A percentile compares a stretch with the other conserved stretches of the same genome.
Evolutionary conservation across 2,329 filamentous ascomycete genomes (phyloP).

Genomic region (Magnaporthiopsis rhizophila): DNA sequence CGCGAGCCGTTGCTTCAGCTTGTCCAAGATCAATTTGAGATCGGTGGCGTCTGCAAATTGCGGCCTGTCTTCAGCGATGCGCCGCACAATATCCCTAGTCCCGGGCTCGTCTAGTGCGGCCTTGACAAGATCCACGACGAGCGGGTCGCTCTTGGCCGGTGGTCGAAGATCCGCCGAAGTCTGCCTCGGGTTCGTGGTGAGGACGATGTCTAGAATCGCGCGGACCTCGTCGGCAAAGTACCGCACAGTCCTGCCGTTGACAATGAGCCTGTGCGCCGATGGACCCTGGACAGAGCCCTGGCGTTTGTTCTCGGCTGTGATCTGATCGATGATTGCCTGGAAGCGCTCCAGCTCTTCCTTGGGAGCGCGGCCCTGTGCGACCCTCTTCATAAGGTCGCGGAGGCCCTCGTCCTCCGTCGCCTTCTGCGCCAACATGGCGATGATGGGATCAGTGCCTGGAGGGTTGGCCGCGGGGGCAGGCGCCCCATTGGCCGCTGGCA

Average conservation of each 20-base stretch:
- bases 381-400: conserved; percentile 74
- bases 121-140: conserved; percentile 50
- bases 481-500: conserved; percentile 12
- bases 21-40: conserved; percentile 44
- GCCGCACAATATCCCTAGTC: conserved; percentile 41
- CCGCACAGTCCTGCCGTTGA: conserved; percentile 47
- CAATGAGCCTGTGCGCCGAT: conserved; percentile 45
- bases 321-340: conserved; percentile 72
- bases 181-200: conserved; percentile 50
- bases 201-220: conserved; percentile 49
- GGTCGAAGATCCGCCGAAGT: conserved; percentile 44
- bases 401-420: conserved; percentile 66
- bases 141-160: conserved; percentile 44
- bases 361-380: conserved; percentile 66
- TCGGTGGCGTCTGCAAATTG: conserved; percentile 45
- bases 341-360: conserved; percentile 66
- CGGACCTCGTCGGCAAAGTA: conserved; percentile 53
- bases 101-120: conserved; percentile 44
- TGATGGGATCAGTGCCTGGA: conserved; percentile 60
- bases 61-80: conserved; percentile 44
- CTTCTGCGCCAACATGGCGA: conserved; percentile 67
- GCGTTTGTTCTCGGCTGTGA: conserved; percentile 53
- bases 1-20: conserved; percentile 32
- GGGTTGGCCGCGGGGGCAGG: conserved; percentile 17
- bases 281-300: conserved; percentile 43